Base-by-base conservation (phyloP, 1,284 basidiomycete genomes). In the Cryptococcus deneoformans region DNA sequence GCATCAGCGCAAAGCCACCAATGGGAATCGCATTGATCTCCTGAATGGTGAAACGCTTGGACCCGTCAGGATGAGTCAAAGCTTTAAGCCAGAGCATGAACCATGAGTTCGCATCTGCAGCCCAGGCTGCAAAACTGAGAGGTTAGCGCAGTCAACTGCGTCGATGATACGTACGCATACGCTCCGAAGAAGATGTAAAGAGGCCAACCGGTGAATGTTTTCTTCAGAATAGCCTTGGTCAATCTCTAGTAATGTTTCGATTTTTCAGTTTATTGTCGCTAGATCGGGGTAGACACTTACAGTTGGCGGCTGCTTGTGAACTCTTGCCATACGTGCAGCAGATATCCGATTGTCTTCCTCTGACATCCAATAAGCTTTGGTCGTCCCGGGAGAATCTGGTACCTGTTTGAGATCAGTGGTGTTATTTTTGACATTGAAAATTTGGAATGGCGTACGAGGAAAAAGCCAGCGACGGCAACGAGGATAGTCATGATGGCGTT, bases 31-130 rank as follows among this genome's bases (percentile, higher is more conserved):
- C 14, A 16, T 50, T 50, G 48, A 50, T 37, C 11, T 11, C 11
- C 40, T 12, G 29, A 20, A 37, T 34, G 35, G 24, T 50, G 29
- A 29, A 29, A 29, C 29, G 29, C 29, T 29, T 29, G 29, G 29
- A 29, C 29, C 29, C 29, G 5, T 29, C 29, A 38, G 46, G 20
- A 11, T n/a, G 34, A 2, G 14, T 36, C 12, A 37, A 37, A n/a
- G 48, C 36, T 39, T 50, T 50, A n/a, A 50, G 48, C 48, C 48
- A 50, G 16, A 50, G 37, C n/a, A 11, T 35, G 48, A 50, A 39
- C 35, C 36, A 50, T 14, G 35, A 24, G 20, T 29, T 47, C 8
- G 46, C 46, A 8, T 47, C 20, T 6, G 20, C 46, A 29, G 20
- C 35, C 20, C 20, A 29, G 46, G 35, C 46, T 34, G 20, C 20